Base-by-base conservation (phyloP, 2,329 filamentous ascomycete genomes). In the Cadophora malorum region DNA sequence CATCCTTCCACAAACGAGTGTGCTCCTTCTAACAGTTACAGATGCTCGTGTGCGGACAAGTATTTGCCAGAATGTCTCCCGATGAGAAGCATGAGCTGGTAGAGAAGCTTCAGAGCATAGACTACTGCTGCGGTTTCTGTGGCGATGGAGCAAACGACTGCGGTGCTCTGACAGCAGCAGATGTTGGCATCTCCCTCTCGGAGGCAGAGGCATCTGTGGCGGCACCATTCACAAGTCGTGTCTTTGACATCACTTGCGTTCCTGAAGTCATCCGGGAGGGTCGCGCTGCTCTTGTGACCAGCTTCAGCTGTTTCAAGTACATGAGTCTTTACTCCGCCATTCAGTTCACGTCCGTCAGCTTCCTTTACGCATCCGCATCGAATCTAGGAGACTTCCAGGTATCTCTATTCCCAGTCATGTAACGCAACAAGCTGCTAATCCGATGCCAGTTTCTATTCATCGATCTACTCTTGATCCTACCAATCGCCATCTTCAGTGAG, bases 251-350 rank as follows among this genome's bases (percentile, higher is more conserved):
- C 75, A 92, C 92, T 14, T 99, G 96, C 78, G 95, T 99, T 4
- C 91, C 95, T 8, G 90, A 95, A 76, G 90, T 99, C 71, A 98
- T 99, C 70, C 86, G 94, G 72, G 96, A 99, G 83, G 96, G 96
- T 23, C 90, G 96, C 70, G 95, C 95, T 23, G 93, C 96, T 41
- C 85, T 99, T 41, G 94, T 98, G n/a, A 99, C 96, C 14, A 97
- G 94, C 80, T 99, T 99, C 82, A 96, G 93, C 82, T 99, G 96
- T 82, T 99, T 99, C 86, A 99, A 98, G 83, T 99, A 97, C 81
- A 99, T 99, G 96, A 96, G 92, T 75, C 81, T 99, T 72, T 99
- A 99, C 83, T 98, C 94, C 2, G 95, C 96, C n/a, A 99, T 99
- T 72, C 96, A 99, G 79, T 99, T 99, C 82, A 97, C 93, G 8